Percentiles rank a stretch among this genome's conserved stretches.
Evolutionary conservation across 2,329 filamentous ascomycete genomes (phyloP).

Genomic region (Zasmidium citrigriseum): DNA sequence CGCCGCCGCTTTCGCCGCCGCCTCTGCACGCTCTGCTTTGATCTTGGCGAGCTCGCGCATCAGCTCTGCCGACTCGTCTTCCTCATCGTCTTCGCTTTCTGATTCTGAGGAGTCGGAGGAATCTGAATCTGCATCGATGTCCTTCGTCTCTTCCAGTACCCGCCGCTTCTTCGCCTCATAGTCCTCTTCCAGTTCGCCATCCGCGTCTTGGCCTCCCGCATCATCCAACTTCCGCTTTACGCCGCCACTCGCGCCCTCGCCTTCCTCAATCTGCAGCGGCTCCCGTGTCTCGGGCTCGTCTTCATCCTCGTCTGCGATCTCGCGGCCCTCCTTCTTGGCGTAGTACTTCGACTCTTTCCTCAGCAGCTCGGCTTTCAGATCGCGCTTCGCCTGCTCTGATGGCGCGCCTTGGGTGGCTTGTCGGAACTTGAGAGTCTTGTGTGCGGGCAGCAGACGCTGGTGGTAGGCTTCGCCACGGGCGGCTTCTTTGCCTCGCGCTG

Average conservation of each 20-base stretch:
- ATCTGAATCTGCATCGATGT: slow-evolving; percentile 82
- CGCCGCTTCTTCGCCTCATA: slow-evolving; percentile 79
- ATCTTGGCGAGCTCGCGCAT: slow-evolving; percentile 95
- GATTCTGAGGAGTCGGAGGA: slow-evolving; percentile 31
- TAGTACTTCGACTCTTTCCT: slow-evolving; percentile 86
- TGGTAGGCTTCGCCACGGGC: slow-evolving; percentile 92
- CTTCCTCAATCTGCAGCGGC: slow-evolving; percentile 50
- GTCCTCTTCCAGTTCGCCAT: slow-evolving; percentile 60
- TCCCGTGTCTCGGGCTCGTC: slow-evolving; percentile 19
- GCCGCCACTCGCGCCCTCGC: slow-evolving; percentile 41
- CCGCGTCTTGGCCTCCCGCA: slow-evolving; percentile 41
- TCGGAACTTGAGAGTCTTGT: slow-evolving; percentile 88
- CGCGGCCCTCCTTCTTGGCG: slow-evolving; percentile 74
- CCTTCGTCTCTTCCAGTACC: slow-evolving; percentile 82
- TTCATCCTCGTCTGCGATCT: slow-evolving; percentile 40
- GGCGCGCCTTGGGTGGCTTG: slow-evolving; percentile 88
- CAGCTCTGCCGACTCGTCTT: slow-evolving; percentile 79
- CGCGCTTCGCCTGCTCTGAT: slow-evolving; percentile 68
- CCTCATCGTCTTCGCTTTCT: slow-evolving; percentile 75
- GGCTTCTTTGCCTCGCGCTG: slow-evolving; percentile 91
- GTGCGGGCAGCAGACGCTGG: slow-evolving; percentile 88
- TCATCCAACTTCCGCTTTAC: slow-evolving; percentile 66
- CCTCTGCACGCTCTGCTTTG: slow-evolving; percentile 78
- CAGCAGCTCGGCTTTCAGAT: slow-evolving; percentile 86
- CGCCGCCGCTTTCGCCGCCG: slow-evolving; percentile 78